These are phyloP conservation scores for Plenodomus tracheiphilus DNA, from an alignment of 2,329 filamentous ascomycete genomes.

Conservation along the genomic window DNA sequence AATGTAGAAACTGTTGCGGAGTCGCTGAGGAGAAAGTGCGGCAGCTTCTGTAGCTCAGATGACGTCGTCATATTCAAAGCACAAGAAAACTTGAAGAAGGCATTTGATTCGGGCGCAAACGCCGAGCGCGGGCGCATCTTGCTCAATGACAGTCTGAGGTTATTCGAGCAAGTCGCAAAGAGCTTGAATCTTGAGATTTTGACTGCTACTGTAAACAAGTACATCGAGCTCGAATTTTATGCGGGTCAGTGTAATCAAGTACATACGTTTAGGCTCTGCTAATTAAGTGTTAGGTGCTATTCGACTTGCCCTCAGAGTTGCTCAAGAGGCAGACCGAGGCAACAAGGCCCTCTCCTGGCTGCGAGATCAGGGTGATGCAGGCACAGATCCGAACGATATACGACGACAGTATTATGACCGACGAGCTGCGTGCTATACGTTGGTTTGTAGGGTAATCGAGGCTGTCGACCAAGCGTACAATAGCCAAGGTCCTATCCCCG, in stretches of 20 bases:
- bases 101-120: slow-evolving; percentile 75
- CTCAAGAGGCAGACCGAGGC: slow-evolving; percentile 81
- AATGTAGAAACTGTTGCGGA: slow-evolving; percentile 98
- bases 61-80: slow-evolving; percentile 99
- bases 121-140: slow-evolving; percentile 76
- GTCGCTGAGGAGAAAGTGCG: slow-evolving; percentile 86
- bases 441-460: slow-evolving; percentile 82
- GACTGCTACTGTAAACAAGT: slow-evolving; percentile 75
- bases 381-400: slow-evolving; percentile 68
- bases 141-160: slow-evolving; percentile 82
- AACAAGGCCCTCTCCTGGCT: slow-evolving; percentile 86
- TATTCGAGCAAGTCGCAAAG: slow-evolving; percentile 87
- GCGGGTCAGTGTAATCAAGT: slow-evolving; percentile 56
- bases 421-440: slow-evolving; percentile 78
- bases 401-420: slow-evolving; percentile 69
- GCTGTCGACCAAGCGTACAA: slow-evolving; percentile 74
- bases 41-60: slow-evolving; percentile 95
- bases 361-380: slow-evolving; percentile 76
- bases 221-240: slow-evolving; percentile 82
- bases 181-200: slow-evolving; percentile 82
- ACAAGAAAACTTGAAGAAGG: slow-evolving; percentile 89
- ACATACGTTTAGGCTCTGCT: neutral
- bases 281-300: slow-evolving; percentile 65
- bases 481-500: slow-evolving; percentile 70
- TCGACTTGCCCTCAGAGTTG: slow-evolving; percentile 80